Evolutionary conservation across 2,329 filamentous ascomycete species (phyloP).

Genomic region (Scopulariopsis brevicaulis): DNA sequence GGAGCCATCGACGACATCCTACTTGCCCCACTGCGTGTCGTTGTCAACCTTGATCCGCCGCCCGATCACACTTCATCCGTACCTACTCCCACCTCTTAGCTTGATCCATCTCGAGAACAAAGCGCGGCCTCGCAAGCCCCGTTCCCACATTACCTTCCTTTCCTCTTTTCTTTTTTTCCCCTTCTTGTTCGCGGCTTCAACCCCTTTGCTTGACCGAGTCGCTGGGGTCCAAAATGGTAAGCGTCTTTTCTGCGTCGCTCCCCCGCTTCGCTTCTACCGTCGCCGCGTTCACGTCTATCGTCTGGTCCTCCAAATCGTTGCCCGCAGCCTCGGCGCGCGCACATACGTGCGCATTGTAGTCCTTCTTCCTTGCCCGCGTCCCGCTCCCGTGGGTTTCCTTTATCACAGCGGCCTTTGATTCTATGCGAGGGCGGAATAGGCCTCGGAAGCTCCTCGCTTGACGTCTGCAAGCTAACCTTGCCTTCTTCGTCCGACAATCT

Average conservation of each 20-base stretch:
- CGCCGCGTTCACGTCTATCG: slow-evolving; percentile 1
- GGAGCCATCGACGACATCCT: neutral
- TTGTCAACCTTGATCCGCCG: neutral
- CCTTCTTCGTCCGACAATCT: slow-evolving; percentile 2
- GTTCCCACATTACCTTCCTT: neutral
- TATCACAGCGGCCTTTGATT: neutral
- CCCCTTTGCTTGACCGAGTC: slow-evolving; percentile 8
- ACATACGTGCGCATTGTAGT: neutral
- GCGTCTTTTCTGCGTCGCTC: neutral
- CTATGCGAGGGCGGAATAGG: neutral
- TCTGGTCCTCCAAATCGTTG: neutral
- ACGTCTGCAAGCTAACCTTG: neutral
- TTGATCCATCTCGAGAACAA: neutral
- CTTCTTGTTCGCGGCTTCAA: neutral
- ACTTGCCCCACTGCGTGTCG: neutral
- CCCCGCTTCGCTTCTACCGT: neutral
- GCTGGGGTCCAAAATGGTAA: slow-evolving; percentile 2
- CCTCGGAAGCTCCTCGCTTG: neutral
- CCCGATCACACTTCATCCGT: neutral
- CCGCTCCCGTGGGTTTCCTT: neutral
- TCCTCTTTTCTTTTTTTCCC: neutral
- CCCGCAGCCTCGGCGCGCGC: neutral
- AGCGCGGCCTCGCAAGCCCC: neutral
- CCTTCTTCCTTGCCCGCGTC: neutral
- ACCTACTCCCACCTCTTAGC: neutral